Evolutionary conservation across 208 protist species (phyloP).

Genomic region (Leishmania major): DNA sequence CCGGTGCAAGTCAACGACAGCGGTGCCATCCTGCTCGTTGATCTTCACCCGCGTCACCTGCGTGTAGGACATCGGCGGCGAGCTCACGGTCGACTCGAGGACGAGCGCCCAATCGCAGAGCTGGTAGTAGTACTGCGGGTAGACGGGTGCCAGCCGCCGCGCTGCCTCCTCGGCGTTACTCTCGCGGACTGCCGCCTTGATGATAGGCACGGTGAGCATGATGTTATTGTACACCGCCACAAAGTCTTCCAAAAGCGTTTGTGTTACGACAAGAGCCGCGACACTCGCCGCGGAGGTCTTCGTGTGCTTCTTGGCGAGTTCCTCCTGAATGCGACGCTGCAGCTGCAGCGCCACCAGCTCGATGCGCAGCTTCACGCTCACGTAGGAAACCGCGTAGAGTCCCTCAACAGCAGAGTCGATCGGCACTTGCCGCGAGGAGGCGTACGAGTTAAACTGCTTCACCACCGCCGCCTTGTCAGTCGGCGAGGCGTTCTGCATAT

Average conservation of each 20-base stretch:
- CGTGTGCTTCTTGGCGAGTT: constrained; percentile 29
- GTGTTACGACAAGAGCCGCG: constrained; percentile 48
- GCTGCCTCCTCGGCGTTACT: constrained; percentile 3
- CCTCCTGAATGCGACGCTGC: constrained; percentile 36
- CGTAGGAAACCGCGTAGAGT: constrained; percentile 54
- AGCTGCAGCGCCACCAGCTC: constrained; percentile 58
- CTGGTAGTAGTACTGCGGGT: constrained; percentile 67
- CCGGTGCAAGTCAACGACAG: constrained; percentile 45
- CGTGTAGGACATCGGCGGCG: constrained; percentile 43
- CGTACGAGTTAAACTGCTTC: constrained; percentile 22
- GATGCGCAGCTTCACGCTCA: constrained; percentile 66
- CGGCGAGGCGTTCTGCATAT: constrained; percentile 17
- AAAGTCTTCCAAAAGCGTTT: constrained; percentile 63
- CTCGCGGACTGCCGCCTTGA: constrained; percentile 31
- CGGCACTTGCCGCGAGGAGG: constrained; percentile 48
- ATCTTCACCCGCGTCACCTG: constrained; percentile 37
- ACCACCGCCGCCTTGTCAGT: constrained; percentile 16
- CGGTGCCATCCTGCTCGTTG: constrained; percentile 30
- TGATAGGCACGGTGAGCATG: constrained; percentile 55
- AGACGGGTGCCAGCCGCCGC: constrained; percentile 31
- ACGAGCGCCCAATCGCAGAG: constrained; percentile 65
- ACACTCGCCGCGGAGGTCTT: constrained; percentile 21
- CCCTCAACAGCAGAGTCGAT: constrained; percentile 50
- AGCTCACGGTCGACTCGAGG: constrained; percentile 35
- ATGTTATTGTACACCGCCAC: constrained; percentile 52